Evolutionary conservation across 2,329 filamentous ascomycete species (phyloP).

Genomic region (Aspergillus carbonarius): DNA sequence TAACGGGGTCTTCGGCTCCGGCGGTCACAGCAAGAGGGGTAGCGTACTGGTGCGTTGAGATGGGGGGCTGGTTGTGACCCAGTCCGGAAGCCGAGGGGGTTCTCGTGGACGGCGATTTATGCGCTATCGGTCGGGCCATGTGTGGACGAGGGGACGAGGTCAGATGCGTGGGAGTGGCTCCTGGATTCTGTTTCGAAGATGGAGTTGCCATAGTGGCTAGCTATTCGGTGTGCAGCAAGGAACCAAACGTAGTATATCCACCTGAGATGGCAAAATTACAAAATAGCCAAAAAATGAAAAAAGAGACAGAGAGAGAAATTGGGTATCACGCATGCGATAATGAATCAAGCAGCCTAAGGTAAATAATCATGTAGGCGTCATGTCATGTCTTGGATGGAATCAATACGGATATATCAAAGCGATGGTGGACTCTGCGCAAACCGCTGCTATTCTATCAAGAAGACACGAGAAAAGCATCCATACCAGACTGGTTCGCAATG

Average conservation of each 20-base stretch:
- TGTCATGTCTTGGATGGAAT: conserved; percentile 7
- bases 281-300: background rate
- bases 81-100: conserved; percentile 44
- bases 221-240: background rate
- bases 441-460: background rate
- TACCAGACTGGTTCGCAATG: background rate
- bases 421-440: background rate
- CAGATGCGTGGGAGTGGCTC: conserved; percentile 44
- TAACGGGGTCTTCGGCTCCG: conserved; percentile 42
- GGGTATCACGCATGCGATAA: conserved; percentile 6
- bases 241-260: background rate
- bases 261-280: background rate
- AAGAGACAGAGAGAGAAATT: too few species aligned
- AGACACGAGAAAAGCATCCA: background rate
- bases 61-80: conserved; percentile 35
- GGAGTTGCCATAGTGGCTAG: conserved; percentile 43
- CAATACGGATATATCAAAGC: background rate
- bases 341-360: background rate
- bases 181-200: conserved; percentile 43
- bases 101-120: conserved; percentile 47
- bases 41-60: conserved; percentile 43
- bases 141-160: conserved; percentile 47
- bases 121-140: conserved; percentile 41
- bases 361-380: conserved; percentile 1
- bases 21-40: conserved; percentile 42